Evolutionary conservation across 2,329 filamentous ascomycete species (phyloP), one percentile per base, ranked within the genome.

Genomic region (Emericellopsis cladophorae): DNA sequence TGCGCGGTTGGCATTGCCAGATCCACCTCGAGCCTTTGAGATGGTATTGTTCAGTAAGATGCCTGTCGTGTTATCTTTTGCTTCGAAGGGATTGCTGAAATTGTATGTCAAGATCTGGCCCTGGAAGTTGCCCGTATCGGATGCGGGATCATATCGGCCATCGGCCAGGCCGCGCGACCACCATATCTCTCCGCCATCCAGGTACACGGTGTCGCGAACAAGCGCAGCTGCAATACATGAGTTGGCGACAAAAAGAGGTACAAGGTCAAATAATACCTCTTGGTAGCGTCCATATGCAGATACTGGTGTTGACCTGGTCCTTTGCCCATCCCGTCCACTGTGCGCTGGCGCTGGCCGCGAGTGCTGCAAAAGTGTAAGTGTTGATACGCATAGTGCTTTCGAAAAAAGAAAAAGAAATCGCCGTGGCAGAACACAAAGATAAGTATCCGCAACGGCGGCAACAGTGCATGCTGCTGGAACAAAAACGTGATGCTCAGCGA

Each of bases 131-230:
- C 55, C 76, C 79, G 9, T 32, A 26, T 39, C 31, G n/a, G 26
- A 33, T 18, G 31, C 21, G 37, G 1, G 1, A 35, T 50, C 56
- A 35, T 49, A 49, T 6, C 50, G 45, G 4, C 70, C 74, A 49
- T 74, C 62, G 3, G 61, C 54, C 39, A 73, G 49, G 10, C 67
- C 68, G 3, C 66, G 65, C 29, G 58, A 46, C 76, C 78, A 82
- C 44, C 46, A 65, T 10, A 80, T 54, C 34, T 53, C 46, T 4
- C 80, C 80, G 31, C 80, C 80, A 52, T 84, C 79, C 18, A 84
- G 55, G 51, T 81, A 84, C 14, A 82, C 58, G 2, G 69, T 77
- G 49, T 84, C 76, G 34, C 69, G 68, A 31, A 83, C 57, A 3
- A 78, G 57, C 31, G 70, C 68, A 45, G 68, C 78, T 80, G 49